Evolutionary conservation across 805 yeast species (phyloP).

Genomic region (Teunomyces pallodes): DNA sequence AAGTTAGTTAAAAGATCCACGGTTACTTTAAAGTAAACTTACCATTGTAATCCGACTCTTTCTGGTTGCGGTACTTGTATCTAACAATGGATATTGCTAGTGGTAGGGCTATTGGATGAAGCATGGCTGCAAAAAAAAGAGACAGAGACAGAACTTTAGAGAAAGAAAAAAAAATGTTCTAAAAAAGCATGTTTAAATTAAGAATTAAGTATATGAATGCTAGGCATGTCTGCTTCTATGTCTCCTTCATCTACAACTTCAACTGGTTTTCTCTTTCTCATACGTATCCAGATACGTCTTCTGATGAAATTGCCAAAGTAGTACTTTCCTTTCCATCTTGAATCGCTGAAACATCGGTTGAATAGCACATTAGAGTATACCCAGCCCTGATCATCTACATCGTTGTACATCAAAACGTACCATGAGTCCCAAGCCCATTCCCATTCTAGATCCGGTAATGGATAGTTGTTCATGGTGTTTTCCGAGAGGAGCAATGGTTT

Average conservation of each 20-base stretch:
- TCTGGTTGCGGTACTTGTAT: neutral
- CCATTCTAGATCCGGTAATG: constrained; percentile 63
- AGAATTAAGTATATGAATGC: no score
- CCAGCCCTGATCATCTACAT: constrained; percentile 89
- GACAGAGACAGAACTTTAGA: no score
- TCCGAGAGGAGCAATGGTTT: constrained; percentile 22
- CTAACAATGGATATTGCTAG: constrained; percentile 5
- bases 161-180: neutral
- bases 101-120: neutral
- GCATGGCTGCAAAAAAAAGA: constrained; percentile 1
- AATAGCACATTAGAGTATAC: constrained; percentile 56
- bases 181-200: no score
- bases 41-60: neutral
- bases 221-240: no score
- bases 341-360: constrained; percentile 22
- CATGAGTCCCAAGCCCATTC: constrained; percentile 67
- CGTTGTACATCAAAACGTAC: constrained; percentile 69
- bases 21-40: neutral
- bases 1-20: neutral
- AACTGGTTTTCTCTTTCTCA: constrained; percentile 17
- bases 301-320: constrained; percentile 62
- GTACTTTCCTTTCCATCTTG: constrained; percentile 63
- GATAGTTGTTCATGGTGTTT: constrained; percentile 30
- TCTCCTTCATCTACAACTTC: no score
- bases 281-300: constrained; percentile 61